Evolutionary conservation across 208 protist genomes (phyloP).

Genomic region (Wallacemonas collosoma): DNA sequence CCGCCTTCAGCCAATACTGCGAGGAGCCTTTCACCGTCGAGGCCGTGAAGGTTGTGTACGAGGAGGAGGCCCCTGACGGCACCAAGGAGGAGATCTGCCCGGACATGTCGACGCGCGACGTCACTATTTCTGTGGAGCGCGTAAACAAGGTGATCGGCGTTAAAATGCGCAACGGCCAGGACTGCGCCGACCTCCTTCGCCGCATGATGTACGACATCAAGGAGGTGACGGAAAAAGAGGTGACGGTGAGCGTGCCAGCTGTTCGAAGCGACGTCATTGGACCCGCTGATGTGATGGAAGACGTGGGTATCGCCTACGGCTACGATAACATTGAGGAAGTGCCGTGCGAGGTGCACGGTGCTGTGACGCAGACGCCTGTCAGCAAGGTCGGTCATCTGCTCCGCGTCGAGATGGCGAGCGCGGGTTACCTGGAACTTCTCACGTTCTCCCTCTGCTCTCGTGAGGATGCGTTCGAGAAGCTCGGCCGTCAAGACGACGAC

Average conservation of each 20-base stretch:
- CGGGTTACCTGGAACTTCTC: slow-evolving; percentile 97
- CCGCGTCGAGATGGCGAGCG: slow-evolving; percentile 89
- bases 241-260: slow-evolving; percentile 91
- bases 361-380: slow-evolving; percentile 90
- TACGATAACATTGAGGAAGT: slow-evolving; percentile 95
- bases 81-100: slow-evolving; percentile 71
- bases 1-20: slow-evolving; percentile 96
- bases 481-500: slow-evolving; percentile 77
- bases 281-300: slow-evolving; percentile 97
- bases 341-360: slow-evolving; percentile 76
- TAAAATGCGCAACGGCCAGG: slow-evolving; percentile 57
- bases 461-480: slow-evolving; percentile 90
- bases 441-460: slow-evolving; percentile 94
- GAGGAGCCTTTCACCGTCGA: slow-evolving; percentile 89
- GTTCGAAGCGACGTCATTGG: slow-evolving; percentile 97
- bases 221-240: slow-evolving; percentile 30
- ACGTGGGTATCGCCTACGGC: slow-evolving; percentile 98
- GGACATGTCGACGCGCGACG: slow-evolving; percentile 47
- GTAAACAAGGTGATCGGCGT: slow-evolving; percentile 93
- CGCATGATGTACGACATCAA: slow-evolving; percentile 92
- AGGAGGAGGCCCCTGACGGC: slow-evolving; percentile 60
- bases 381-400: slow-evolving; percentile 95
- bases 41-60: slow-evolving; percentile 84
- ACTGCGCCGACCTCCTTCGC: slow-evolving; percentile 81
- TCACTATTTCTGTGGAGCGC: slow-evolving; percentile 59